Base-by-base conservation (phyloP, 1,284 basidiomycete genomes). In the Thecaphora thlaspeos region DNA sequence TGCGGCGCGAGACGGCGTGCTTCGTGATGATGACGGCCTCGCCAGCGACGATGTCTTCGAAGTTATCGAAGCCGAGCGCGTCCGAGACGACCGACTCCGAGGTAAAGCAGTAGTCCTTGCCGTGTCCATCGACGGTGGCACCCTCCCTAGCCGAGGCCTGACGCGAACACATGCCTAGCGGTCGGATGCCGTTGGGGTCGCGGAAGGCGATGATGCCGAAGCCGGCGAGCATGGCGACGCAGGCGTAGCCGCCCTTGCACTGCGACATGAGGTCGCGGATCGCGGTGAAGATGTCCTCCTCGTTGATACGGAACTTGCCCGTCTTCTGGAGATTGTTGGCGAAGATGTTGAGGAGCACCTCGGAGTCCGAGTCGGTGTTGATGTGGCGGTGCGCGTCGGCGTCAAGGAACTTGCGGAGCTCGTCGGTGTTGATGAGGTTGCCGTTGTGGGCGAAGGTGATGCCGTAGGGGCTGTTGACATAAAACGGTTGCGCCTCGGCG, bases 391-490 rank as follows among this genome's bases (percentile, higher is more conserved):
- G 95, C 9, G 93, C 94, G 39, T 89, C 91, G 39, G 91, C 89
- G 76, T 99, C 95, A 83, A 99, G 90, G 81, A 87, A 94, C 71
- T 88, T 86, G 63, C 92, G 84, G 23, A 99, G 83, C 51, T 86
- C 83, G 14, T 82, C 79, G 8, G 92, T 95, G 82, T 99, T 95
- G 83, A 96, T 95, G 37, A 98, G 85, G 80, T 99, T 99, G 48
- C 95, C 95, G 81, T 99, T 99, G 83, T 99, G 95, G 30, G 91
- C 94, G 78, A 99, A 90, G 56, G 93, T 91, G 76, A 99, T 96
- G 52, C 95, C 95, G 78, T 95, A 96, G 10, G 95, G 95, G 19
- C 91, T 94, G 82, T 98, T 98, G 73, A 99, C 95, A 79, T 99
- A 99, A 84, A 99, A 99, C 2, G 95, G 95, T 78, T 99, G 95